Evolutionary conservation across 2,329 filamentous ascomycete genomes (phyloP), one percentile per base, ranked within the genome.

Genomic region (Pseudogymnoascus sp.): DNA sequence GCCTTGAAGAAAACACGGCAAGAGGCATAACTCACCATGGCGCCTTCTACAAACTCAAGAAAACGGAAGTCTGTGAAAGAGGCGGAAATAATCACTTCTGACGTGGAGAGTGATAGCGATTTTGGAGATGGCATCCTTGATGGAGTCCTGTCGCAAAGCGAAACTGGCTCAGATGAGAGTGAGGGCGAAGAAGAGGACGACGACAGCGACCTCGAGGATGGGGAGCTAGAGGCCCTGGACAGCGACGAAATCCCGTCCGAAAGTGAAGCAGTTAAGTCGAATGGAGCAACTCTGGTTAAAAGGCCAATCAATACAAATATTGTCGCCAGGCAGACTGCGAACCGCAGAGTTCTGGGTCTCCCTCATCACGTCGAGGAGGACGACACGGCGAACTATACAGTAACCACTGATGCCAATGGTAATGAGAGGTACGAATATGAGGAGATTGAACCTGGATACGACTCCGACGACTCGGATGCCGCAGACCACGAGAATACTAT

Each of bases 391-490:
- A 80, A 81, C 66, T 84, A 84, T 66, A 79, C 77, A 61, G 74
- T 87, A 42, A 81, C 88, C 45, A 88, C 82, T 63, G 94, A 97
- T 71, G 93, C 94, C 68, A 94, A 97, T 77, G 94, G 94, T 64
- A 90, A 91, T 70, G 84, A 87, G 66, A 86, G 94, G 74, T 99
- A 96, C 72, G 82, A 97, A 49, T 99, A 97, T 77, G 85, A 89
- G 66, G 94, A 97, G 72, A 92, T 99, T 66, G 89, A 97, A 68
- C 91, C 93, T 2, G 88, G 92, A 61, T 97, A 99, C 76, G 94
- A 97, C 72, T 96, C 92, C 1, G 95, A 99, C 76, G 93, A 97
- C 72, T 90, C 90, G 2, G 93, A 97, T 73, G 88, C 87, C 3
- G 85, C 89, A 65, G 88, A 85, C 62, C 84, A 87, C 28, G 82